Evolutionary conservation across 2,329 filamentous ascomycete species (phyloP).

Genomic region (Sporothrix protearum): DNA sequence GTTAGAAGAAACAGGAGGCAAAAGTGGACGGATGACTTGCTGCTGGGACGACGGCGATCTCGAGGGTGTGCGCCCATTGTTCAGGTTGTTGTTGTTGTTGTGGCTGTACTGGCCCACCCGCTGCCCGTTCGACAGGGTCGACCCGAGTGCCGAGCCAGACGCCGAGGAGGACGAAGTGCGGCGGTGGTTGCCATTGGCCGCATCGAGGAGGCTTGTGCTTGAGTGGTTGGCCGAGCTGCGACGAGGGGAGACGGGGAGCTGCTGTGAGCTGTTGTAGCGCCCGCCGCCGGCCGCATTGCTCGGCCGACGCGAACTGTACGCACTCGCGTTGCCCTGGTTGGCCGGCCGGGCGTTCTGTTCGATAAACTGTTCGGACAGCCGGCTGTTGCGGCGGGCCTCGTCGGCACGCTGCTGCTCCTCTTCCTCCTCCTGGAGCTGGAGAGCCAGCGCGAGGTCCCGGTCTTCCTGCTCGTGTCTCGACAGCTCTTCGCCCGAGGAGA

Average conservation of each 20-base stretch:
- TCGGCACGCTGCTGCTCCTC: conserved; percentile 68
- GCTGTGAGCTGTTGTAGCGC: conserved; percentile 8
- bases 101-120: conserved; percentile 9
- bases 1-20: conserved; percentile 39
- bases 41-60: conserved; percentile 21
- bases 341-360: conserved; percentile 53
- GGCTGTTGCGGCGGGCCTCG: conserved; percentile 58
- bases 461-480: conserved; percentile 68
- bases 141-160: background rate
- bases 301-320: conserved; percentile 34
- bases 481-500: conserved; percentile 8
- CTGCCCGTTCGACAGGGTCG: background rate
- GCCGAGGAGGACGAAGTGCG: conserved; percentile 11
- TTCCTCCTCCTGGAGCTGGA: conserved; percentile 94
- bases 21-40: conserved; percentile 44
- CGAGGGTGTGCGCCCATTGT: background rate
- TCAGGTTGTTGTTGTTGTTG: background rate
- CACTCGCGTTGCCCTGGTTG: conserved; percentile 28
- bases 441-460: conserved; percentile 77
- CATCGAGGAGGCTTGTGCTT: background rate
- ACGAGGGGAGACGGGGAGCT: conserved; percentile 25
- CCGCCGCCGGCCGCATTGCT: conserved; percentile 24
- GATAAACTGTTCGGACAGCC: conserved; percentile 67
- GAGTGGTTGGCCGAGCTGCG: conserved; percentile 40
- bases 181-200: background rate